Percentiles rank a stretch among this genome's conserved stretches.
Conservation (phyloP, 2,329 filamentous ascomycete genomes). For the Cercospora beticola region DNA sequence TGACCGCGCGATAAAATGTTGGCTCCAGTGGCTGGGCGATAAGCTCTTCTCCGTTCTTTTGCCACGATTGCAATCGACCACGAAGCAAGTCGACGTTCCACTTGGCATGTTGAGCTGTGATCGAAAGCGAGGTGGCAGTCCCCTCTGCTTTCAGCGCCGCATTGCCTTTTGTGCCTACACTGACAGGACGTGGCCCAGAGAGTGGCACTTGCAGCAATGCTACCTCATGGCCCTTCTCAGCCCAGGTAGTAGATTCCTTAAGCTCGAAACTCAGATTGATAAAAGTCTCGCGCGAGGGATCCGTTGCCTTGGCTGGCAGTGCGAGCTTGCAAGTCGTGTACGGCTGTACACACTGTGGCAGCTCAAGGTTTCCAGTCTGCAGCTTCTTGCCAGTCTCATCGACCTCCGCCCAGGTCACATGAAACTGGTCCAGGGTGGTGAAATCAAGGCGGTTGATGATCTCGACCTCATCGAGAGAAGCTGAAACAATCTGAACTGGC, state of each 20-base stretch:
- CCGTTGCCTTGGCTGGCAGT: constrained; percentile 14
- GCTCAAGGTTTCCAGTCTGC: constrained; percentile 10
- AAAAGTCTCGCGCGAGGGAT: constrained; percentile 18
- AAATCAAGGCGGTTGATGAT: constrained; percentile 37
- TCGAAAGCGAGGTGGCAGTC: constrained; percentile 8
- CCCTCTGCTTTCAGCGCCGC: constrained; percentile 4
- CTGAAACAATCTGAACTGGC: constrained; percentile 36
- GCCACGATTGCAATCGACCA: constrained; percentile 29
- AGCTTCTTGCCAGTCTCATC: constrained; percentile 19
- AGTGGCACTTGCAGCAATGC: constrained; percentile 39
- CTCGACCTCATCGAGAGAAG: constrained; percentile 24
- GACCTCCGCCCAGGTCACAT: constrained; percentile 22
- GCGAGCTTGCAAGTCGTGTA: constrained; percentile 23
- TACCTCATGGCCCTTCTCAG: constrained; percentile 40
- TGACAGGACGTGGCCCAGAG: neutral
- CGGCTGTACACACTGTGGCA: constrained; percentile 21
- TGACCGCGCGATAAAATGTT: constrained; percentile 62
- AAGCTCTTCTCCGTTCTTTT: constrained; percentile 27
- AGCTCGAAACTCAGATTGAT: constrained; percentile 37
- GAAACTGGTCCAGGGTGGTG: constrained; percentile 40
- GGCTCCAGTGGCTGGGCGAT: constrained; percentile 26
- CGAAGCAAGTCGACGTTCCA: constrained; percentile 28
- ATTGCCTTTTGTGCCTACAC: neutral
- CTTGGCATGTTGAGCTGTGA: constrained; percentile 9
- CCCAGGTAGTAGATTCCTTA: constrained; percentile 36